phyloP scores from a whole-genome alignment of 805 yeast genomes.

The Hanseniaspora taiwanica region DNA sequence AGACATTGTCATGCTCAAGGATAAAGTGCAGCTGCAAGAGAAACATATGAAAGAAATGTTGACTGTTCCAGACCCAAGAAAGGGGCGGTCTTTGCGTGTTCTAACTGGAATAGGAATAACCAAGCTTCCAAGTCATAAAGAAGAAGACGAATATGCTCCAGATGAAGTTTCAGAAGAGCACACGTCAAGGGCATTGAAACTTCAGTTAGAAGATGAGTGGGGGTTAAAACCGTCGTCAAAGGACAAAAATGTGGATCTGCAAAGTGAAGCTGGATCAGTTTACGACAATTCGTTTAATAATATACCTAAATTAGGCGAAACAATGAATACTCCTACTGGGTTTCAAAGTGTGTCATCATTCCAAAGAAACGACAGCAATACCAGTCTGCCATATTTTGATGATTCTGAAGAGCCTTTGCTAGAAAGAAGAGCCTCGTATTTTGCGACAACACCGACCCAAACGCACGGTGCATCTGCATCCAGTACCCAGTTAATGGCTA shows the following conservation, averaged over 20 bases:
- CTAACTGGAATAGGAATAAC: too few species aligned
- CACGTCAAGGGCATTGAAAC: constrained; percentile 15
- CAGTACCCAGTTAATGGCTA: constrained; percentile 47
- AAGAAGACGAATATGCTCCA: constrained; percentile 24
- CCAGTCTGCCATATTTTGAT: constrained; percentile 1
- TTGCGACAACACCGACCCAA: neutral
- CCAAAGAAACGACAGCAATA: constrained; percentile 3
- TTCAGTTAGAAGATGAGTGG: constrained; percentile 17
- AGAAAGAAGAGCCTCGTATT: constrained; percentile 1
- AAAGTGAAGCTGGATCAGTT: constrained; percentile 1
- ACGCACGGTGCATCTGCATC: constrained; percentile 1
- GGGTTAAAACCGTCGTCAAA: neutral
- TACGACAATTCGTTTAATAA: neutral
- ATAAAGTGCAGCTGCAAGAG: constrained; percentile 4
- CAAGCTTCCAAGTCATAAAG: neutral
- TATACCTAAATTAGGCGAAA: neutral
- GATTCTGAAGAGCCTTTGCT: constrained; percentile 4
- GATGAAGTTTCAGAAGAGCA: constrained; percentile 16
- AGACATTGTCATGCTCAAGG: constrained; percentile 2
- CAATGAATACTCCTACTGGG: neutral
- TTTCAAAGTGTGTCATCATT: constrained; percentile 6
- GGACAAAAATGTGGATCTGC: neutral
- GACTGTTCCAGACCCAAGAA: neutral
- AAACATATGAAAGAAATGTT: constrained; percentile 10
- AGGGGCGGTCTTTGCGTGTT: neutral